Evolutionary conservation across 208 protist genomes (phyloP), one percentile per base, ranked within the genome.

Genomic region (Leishmania mexicana): DNA sequence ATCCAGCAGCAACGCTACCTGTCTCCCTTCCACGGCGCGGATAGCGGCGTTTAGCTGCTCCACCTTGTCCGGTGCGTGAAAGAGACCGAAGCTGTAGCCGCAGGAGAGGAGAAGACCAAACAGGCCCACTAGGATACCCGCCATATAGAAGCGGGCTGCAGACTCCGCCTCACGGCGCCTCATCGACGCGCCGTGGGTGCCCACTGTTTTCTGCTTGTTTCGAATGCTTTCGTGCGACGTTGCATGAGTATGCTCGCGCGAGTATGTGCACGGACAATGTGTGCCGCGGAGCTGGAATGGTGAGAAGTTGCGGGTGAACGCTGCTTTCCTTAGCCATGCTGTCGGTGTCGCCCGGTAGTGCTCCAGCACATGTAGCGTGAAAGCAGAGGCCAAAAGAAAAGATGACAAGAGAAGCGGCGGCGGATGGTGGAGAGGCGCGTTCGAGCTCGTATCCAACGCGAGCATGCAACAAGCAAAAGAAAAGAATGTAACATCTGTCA

Each of bases 21-120:
- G 49, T 0, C 42, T 57, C n/a, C 75, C 58, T 4, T 86, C 78
- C 8, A 86, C 83, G 11, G 79, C 47, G 42, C 78, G 83, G 38
- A 86, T 86, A 35, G 83, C 83, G 24, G 21, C 68, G 65, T 83
- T 86, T 13, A 86, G 73, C 62, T 75, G 1, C 64, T 42, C 75
- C 64, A 81, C 73, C n/a, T 67, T 45, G 31, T 81, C 64, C 17
- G 35, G 21, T 3, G 45, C 8, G 7, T 19, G 78, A 45, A 80
- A 73, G 31, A 54, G 17, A 38, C 60, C 67, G 38, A 83, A 19
- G 49, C 58, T 57, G 70, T 79, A 81, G 76, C 76, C 68, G 72
- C 67, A 57, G 8, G 79, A 75, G 24, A 84, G 42, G 1, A 83
- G 35, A 13, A 87, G 51, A 15, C 31, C 68, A 70, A 73, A 7